Evolutionary conservation across 2,329 filamentous ascomycete genomes (phyloP), one percentile per base, ranked within the genome.

Genomic region (Pseudogymnoascus sp.): DNA sequence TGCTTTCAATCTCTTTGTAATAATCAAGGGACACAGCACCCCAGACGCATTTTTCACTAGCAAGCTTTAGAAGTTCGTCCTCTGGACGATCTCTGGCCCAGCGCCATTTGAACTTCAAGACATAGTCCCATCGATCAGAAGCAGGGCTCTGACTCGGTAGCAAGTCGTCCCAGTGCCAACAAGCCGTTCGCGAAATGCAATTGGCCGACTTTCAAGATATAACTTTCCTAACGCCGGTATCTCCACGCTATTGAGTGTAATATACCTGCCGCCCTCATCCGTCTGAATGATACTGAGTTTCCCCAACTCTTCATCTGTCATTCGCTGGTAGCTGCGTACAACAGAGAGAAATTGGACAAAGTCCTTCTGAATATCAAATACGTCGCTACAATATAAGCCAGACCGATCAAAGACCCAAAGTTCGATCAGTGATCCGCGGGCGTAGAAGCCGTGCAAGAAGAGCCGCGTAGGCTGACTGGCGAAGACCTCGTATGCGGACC

Each of bases 31-130:
- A 73, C 23, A 72, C 29, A 29, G 68, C 68, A 60, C 71, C 73
- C 67, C 69, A 72, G 36, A 68, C 71, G 29, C 65, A 40, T 67
- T 70, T 73, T 60, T 73, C 29, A 61, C 69, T 67, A 18, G 67
- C 71, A 59, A 73, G 57, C 37, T 64, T 69, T 21, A 75, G 67
- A 63, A 76, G 68, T 67, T 75, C 71, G 23, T 73, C 21, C 45
- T 51, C 45, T 51, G 45, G 45, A 5, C 45, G 45, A 10, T 51
- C 45, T 2, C 45, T 51, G 6, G 12, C 45, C 45, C 45, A 51
- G 6, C 45, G 45, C 45, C 45, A 51, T 51, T 51, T 51, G 21
- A 51, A 23, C 3, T 47, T 47, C 12, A 47, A 4, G 6, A 47
- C 42, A 26, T 47, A 14, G 6, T 26, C 42, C 42, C 42, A 47